Evolutionary conservation across 345 rosid genomes (phyloP), one percentile per base, ranked within the genome.

Genomic region (Pistacia atlantica): DNA sequence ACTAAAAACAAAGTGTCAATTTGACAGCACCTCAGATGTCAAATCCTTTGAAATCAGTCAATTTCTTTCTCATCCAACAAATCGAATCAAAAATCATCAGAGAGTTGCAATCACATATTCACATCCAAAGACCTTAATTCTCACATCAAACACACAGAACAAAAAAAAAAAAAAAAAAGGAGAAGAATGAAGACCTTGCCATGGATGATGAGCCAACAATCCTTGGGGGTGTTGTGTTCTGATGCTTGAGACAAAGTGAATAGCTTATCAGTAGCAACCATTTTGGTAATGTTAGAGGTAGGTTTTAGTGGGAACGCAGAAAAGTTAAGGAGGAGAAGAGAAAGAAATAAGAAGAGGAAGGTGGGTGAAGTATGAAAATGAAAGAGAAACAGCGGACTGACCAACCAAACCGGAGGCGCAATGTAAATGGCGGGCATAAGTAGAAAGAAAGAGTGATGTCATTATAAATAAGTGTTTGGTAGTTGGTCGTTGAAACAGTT

Each of bases 161-260:
- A n/a, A 28, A 31, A 76, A 25, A 28, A 33, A 59, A 33, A 17
- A 17, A n/a, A 35, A 7, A 35, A 66, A 25, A 11, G 38, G 4
- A 63, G n/a, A 45, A n/a, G 46, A 48, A 55, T 37, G 42, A 72
- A 51, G 17, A 82, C 94, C 92, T 87, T 92, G 80, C 84, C 90
- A 80, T 63, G 77, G 80, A 92, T 89, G 79, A 87, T 37, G 75
- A 92, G 80, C 97, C 97, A 90, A 54, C 97, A 92, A 54, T 90
- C 94, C 46, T 85, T 79, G 65, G 79, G 58, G 16, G 63, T 77
- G 75, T 83, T 83, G 78, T 92, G 97, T 86, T 84, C 75, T 51
- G 91, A 85, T 48, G 90, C 94, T 83, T 92, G 83, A 42, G 89
- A 83, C 75, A 92, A 81, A 61, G 94, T 87, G 77, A 90, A 92